Percentiles rank a stretch among this genome's conserved stretches.
Conservation (phyloP, 2,329 filamentous ascomycete species). For the Penicillium sp. region DNA sequence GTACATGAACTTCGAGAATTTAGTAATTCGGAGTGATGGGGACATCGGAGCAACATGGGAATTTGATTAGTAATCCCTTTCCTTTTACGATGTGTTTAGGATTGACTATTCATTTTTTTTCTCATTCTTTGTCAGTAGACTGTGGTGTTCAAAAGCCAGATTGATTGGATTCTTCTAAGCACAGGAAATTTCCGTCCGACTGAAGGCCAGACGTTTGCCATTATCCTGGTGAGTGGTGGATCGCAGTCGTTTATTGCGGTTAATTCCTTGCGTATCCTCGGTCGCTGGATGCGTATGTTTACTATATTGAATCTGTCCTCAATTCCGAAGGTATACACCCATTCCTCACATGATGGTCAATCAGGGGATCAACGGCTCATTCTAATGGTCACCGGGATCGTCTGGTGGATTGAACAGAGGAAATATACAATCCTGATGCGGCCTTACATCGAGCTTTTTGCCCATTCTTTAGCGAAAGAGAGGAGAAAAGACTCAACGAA, state of each 20-base stretch:
- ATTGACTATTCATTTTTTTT: not conserved
- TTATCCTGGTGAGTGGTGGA: constrained; percentile 63
- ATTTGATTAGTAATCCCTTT: constrained; percentile 52
- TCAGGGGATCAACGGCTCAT: constrained; percentile 51
- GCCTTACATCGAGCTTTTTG: constrained; percentile 59
- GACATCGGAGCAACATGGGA: constrained; percentile 67
- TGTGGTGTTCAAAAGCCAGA: constrained; percentile 54
- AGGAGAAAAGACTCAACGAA: constrained; percentile 27
- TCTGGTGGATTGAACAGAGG: constrained; percentile 66
- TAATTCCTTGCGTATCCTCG: constrained; percentile 61
- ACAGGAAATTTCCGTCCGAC: constrained; percentile 64
- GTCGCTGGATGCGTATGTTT: constrained; percentile 70
- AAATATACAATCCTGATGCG: constrained; percentile 67
- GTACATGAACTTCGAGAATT: constrained; percentile 63
- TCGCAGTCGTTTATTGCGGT: constrained; percentile 69
- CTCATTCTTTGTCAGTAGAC: not conserved
- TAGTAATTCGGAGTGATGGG: constrained; percentile 62
- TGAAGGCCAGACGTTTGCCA: constrained; percentile 62
- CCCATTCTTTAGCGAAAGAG: constrained; percentile 63
- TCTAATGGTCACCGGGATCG: constrained; percentile 58
- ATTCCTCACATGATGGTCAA: constrained; percentile 54
- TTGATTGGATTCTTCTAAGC: constrained; percentile 40
- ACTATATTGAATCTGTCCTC: constrained; percentile 65
- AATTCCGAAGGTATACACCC: constrained; percentile 62
- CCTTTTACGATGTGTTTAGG: no score